A percentile compares a stretch with the other conserved stretches of the same genome.
phyloP scores from a whole-genome alignment of 192 early-diverging fungal genomes.

The Linnemannia hyalina region DNA sequence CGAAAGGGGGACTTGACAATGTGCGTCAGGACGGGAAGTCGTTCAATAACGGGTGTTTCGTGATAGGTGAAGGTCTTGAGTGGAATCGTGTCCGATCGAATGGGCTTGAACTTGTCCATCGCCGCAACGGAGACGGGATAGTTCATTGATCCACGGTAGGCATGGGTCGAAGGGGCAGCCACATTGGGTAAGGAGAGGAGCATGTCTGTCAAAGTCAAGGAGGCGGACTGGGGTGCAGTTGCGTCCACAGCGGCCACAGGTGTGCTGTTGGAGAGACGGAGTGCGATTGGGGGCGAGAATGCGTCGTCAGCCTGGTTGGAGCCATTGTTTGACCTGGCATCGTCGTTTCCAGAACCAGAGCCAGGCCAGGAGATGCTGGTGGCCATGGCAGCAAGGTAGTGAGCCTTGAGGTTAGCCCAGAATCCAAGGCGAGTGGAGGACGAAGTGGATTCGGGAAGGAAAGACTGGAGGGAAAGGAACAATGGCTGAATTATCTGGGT shows the following conservation, averaged over 20 bases:
- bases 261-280: conserved; percentile 31
- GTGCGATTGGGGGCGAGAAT: conserved; percentile 39
- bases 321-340: not conserved
- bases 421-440: conserved; percentile 40
- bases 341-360: not conserved
- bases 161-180: conserved; percentile 18
- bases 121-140: conserved; percentile 46
- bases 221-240: conserved; percentile 32
- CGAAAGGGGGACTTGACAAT: not conserved
- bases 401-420: conserved; percentile 53
- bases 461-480: conserved; percentile 34
- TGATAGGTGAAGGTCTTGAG: conserved; percentile 53
- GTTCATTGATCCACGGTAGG: conserved; percentile 32
- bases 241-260: conserved; percentile 40
- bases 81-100: conserved; percentile 47
- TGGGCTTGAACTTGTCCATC: conserved; percentile 46
- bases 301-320: not conserved
- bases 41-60: conserved; percentile 50
- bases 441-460: conserved; percentile 42
- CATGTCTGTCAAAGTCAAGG: conserved; percentile 32
- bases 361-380: conserved; percentile 28
- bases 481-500: conserved; percentile 34
- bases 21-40: conserved; percentile 17
- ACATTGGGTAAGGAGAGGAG: conserved; percentile 46
- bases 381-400: conserved; percentile 33